These are phyloP conservation scores for Monilinia polystroma DNA, from an alignment of 2,329 filamentous ascomycete species.

Conservation along the genomic window DNA sequence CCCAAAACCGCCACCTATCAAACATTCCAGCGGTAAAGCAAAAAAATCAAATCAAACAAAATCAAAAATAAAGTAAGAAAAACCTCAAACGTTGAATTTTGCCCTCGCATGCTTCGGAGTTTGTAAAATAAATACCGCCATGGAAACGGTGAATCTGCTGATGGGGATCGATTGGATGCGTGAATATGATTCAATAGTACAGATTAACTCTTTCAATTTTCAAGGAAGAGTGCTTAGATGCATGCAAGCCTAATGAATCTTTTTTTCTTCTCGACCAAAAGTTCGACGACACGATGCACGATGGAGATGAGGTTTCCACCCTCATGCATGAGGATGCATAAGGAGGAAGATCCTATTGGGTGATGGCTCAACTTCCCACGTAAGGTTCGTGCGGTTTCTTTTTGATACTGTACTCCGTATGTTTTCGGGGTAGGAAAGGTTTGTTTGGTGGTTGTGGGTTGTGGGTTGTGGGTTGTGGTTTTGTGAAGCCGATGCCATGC, in stretches of 20 bases:
- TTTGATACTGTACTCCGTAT: background rate
- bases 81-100: background rate
- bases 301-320: conserved; percentile 16
- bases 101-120: conserved; percentile 13
- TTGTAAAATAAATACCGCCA: background rate
- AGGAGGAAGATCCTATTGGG: conserved; percentile 16
- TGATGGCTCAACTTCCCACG: background rate
- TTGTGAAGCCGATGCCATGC: too few species aligned
- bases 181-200: conserved; percentile 20
- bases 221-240: conserved; percentile 16
- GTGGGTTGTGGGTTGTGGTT: too few species aligned
- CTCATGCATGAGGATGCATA: conserved; percentile 4
- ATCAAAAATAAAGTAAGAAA: too few species aligned
- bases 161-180: too few species aligned
- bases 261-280: conserved; percentile 16
- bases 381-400: background rate
- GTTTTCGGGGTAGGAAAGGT: background rate
- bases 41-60: too few species aligned
- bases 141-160: background rate
- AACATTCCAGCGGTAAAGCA: background rate
- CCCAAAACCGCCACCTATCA: too few species aligned
- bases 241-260: conserved; percentile 18
- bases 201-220: background rate
- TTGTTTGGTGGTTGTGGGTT: background rate
- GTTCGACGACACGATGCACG: conserved; percentile 22